Percentiles rank a stretch among this genome's conserved stretches.
Conservation (phyloP, 441 rosid species). For the Erodium texanum region DNA sequence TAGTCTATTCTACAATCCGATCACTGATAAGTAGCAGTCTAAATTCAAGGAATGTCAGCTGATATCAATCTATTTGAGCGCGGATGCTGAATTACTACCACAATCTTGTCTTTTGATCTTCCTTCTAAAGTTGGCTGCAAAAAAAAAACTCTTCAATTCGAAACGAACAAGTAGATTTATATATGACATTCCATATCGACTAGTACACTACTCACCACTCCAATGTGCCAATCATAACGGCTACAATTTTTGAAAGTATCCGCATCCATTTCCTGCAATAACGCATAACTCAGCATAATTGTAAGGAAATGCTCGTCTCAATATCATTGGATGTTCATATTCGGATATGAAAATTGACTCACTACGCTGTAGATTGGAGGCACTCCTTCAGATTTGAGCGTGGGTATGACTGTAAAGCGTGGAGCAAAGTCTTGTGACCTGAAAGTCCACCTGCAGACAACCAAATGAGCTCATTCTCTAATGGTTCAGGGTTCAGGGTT, state of each 20-base stretch:
- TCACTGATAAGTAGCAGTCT: too few species aligned
- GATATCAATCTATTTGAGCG: conserved; percentile 4
- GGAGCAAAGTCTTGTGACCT: conserved; percentile 78
- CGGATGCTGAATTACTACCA: conserved; percentile 80
- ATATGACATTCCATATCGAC: too few species aligned
- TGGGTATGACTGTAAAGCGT: conserved; percentile 65
- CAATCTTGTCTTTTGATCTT: conserved; percentile 42
- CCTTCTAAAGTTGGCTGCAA: conserved; percentile 55
- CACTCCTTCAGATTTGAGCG: conserved; percentile 40
- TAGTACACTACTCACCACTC: conserved; percentile 45
- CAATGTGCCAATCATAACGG: conserved; percentile 71
- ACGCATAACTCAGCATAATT: background rate
- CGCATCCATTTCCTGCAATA: conserved; percentile 76
- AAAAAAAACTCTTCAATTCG: too few species aligned
- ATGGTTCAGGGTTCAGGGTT: too few species aligned
- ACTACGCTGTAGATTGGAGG: conserved; percentile 79
- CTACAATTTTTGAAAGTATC: conserved; percentile 55
- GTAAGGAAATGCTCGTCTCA: conserved; percentile 3
- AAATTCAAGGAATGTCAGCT: too few species aligned
- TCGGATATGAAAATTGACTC: conserved; percentile 24
- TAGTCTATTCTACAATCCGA: too few species aligned
- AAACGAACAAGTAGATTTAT: too few species aligned
- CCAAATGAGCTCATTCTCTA: too few species aligned
- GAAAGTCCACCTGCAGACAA: conserved; percentile 61
- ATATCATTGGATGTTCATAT: too few species aligned